phyloP scores from a whole-genome alignment of 2,329 filamentous ascomycete genomes.

The Stachybotrys echinatus region DNA sequence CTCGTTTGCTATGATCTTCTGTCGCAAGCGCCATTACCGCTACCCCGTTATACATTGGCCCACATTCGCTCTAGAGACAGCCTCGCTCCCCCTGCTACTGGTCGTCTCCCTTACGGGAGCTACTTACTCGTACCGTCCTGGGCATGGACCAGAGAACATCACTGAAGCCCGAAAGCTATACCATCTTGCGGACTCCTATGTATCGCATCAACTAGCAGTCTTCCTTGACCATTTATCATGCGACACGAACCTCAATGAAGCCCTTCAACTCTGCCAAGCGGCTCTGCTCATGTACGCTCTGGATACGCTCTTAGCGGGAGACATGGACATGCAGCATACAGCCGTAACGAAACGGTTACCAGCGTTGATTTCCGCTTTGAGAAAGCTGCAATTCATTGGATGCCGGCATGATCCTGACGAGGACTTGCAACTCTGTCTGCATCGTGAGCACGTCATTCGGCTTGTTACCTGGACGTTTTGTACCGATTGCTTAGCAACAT shows the following conservation, averaged over 20 bases:
- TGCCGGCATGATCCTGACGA: neutral
- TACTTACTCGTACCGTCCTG: neutral
- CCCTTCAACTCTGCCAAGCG: slow-evolving; percentile 1
- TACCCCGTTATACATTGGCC: slow-evolving; percentile 1
- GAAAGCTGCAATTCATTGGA: neutral
- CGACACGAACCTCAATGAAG: neutral
- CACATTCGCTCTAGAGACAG: neutral
- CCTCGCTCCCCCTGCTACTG: neutral
- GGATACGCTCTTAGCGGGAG: neutral
- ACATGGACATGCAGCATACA: neutral
- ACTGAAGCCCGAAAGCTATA: neutral
- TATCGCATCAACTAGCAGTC: neutral
- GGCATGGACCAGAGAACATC: neutral
- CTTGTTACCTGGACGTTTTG: slow-evolving; percentile 1
- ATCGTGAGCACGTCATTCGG: neutral
- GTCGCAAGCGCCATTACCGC: slow-evolving; percentile 1
- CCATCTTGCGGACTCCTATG: neutral
- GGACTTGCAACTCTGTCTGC: neutral
- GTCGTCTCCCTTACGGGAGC: slow-evolving; percentile 1
- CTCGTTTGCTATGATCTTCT: neutral
- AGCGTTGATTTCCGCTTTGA: neutral
- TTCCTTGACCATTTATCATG: neutral
- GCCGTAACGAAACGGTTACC: neutral
- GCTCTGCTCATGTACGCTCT: slow-evolving; percentile 1
- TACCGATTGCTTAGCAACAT: neutral